phyloP scores from a whole-genome alignment of 768 basidiomycete genomes.

The Russula compacta region DNA sequence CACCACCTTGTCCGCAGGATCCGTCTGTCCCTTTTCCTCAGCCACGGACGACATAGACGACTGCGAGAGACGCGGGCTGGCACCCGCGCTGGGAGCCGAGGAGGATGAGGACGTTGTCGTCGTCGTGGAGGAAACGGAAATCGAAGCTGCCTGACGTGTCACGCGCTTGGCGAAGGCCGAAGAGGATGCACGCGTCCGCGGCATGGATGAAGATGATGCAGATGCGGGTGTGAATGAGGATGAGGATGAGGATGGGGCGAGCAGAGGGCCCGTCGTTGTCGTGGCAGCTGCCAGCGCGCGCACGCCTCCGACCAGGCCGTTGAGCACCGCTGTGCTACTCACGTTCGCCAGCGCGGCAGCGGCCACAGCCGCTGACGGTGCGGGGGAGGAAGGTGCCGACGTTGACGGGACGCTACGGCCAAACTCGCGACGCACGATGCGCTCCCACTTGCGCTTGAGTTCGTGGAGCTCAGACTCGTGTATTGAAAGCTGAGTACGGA shows the following conservation, averaged over 20 bases:
- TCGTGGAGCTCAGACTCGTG: constrained; percentile 69
- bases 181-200: constrained; percentile 8
- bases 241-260: constrained; percentile 10
- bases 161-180: constrained; percentile 11
- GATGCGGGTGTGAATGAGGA: no score
- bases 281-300: constrained; percentile 48
- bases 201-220: not conserved
- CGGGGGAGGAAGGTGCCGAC: constrained; percentile 7
- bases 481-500: constrained; percentile 59
- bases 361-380: constrained; percentile 1
- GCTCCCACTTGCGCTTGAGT: constrained; percentile 78
- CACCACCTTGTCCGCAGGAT: not conserved
- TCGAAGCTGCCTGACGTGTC: constrained; percentile 12
- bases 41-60: constrained; percentile 39
- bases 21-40: constrained; percentile 21
- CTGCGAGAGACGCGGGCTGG: constrained; percentile 35
- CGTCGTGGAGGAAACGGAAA: constrained; percentile 18
- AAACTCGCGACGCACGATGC: constrained; percentile 61
- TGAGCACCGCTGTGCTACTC: constrained; percentile 34
- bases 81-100: constrained; percentile 22
- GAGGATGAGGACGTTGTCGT: constrained; percentile 21
- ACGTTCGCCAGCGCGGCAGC: constrained; percentile 15
- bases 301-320: constrained; percentile 58
- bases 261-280: constrained; percentile 28
- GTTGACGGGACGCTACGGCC: constrained; percentile 23